Evolutionary conservation across 768 basidiomycete genomes (phyloP).

Genomic region (Favolaschia claudopus): DNA sequence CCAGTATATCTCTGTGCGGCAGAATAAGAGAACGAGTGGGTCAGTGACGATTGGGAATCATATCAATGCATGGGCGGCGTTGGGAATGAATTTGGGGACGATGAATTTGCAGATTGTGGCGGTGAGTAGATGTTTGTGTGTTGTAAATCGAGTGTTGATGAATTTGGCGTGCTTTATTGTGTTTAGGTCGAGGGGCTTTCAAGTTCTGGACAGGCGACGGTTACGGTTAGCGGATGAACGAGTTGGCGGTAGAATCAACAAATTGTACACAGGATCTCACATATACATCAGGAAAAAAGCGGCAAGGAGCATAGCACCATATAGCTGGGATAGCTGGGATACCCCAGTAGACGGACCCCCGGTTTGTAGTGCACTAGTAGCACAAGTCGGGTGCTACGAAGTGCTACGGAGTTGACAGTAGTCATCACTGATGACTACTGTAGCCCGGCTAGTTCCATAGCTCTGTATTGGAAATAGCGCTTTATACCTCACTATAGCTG

Average conservation of each 20-base stretch:
- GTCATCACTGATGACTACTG: background rate
- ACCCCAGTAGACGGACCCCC: background rate
- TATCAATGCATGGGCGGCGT: background rate
- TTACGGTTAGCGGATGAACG: background rate
- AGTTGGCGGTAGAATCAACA: background rate
- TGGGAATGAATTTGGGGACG: slow-evolving; percentile 22
- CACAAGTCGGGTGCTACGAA: background rate
- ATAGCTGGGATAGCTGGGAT: slow-evolving; percentile 3
- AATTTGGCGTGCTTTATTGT: background rate
- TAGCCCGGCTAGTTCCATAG: background rate
- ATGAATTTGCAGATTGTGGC: slow-evolving; percentile 38
- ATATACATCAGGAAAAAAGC: slow-evolving; percentile 6
- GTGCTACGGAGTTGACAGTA: background rate
- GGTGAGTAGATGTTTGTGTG: slow-evolving; percentile 21
- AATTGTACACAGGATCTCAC: no score
- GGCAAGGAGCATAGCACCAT: background rate
- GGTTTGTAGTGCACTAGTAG: background rate
- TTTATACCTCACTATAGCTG: background rate
- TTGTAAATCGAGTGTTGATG: background rate
- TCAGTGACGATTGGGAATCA: background rate
- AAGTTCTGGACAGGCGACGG: slow-evolving; percentile 26
- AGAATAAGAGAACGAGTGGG: background rate
- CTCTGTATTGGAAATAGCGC: background rate
- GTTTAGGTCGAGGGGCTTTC: slow-evolving; percentile 32
- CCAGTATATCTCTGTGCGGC: background rate